A percentile compares a stretch with the other conserved stretches of the same genome.
These are phyloP conservation scores for Tetrahymena elliotti DNA, from an alignment of 73 alveolate genomes.

Conservation along the genomic window DNA sequence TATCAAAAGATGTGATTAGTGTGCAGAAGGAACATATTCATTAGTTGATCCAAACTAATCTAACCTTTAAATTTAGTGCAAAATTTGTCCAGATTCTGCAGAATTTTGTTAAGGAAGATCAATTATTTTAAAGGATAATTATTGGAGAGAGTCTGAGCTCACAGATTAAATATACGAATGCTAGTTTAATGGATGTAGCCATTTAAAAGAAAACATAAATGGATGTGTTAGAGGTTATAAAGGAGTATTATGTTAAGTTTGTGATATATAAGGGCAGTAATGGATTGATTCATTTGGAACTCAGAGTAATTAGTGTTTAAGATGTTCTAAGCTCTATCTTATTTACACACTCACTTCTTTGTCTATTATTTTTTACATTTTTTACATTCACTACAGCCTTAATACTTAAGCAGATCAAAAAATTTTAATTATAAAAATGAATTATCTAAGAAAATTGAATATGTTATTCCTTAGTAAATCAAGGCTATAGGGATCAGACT, in stretches of 20 bases:
- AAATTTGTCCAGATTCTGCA: neutral
- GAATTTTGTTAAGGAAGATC: neutral
- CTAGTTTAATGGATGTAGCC: neutral
- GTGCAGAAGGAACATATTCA: neutral
- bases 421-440: neutral
- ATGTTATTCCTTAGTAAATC: neutral
- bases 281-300: neutral
- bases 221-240: neutral
- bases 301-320: neutral
- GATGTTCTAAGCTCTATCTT: neutral
- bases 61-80: neutral
- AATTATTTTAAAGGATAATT: neutral
- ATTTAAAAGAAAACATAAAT: neutral
- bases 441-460: neutral
- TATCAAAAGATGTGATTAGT: neutral
- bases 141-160: neutral
- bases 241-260: neutral
- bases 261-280: neutral
- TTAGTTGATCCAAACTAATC: neutral
- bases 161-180: neutral
- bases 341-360: neutral
- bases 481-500: neutral
- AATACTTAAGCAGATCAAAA: neutral
- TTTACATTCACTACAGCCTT: neutral
- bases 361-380: neutral